These are phyloP conservation scores for Pseudonectria buxi DNA, from an alignment of 2,329 filamentous ascomycete genomes.

Conservation along the genomic window DNA sequence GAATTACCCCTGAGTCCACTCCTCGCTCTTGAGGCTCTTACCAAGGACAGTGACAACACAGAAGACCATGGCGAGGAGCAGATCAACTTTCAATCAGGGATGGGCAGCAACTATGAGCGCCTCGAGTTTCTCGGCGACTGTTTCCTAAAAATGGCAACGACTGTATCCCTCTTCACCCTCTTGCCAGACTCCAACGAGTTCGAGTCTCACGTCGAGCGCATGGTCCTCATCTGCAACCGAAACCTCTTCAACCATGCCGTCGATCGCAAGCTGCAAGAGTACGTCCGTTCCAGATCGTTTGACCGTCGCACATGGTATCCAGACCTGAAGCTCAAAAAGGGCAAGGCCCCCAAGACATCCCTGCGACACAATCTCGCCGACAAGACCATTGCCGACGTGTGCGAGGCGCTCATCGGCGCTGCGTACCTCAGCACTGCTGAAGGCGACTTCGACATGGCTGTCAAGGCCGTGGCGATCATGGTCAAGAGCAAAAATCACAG, in stretches of 20 bases:
- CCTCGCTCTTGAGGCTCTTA: slow-evolving; percentile 80
- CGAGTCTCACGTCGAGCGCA: slow-evolving; percentile 82
- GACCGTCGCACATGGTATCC: slow-evolving; percentile 86
- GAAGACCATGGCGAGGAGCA: slow-evolving; percentile 63
- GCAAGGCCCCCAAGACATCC: slow-evolving; percentile 49
- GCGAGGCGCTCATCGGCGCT: slow-evolving; percentile 88
- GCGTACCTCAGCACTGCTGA: slow-evolving; percentile 51
- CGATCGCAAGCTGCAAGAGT: slow-evolving; percentile 60
- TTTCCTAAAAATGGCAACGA: slow-evolving; percentile 93
- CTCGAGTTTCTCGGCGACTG: slow-evolving; percentile 90
- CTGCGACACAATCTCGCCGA: slow-evolving; percentile 65
- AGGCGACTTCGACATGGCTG: slow-evolving; percentile 48
- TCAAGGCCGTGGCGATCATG: slow-evolving; percentile 59
- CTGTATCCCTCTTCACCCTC: slow-evolving; percentile 74
- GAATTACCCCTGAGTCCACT: slow-evolving; percentile 57
- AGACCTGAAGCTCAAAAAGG: slow-evolving; percentile 63
- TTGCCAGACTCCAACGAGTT: slow-evolving; percentile 76
- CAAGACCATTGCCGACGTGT: slow-evolving; percentile 91
- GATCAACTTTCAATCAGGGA: slow-evolving; percentile 71
- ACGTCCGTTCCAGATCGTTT: slow-evolving; percentile 77
- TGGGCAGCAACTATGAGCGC: slow-evolving; percentile 92
- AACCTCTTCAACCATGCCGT: slow-evolving; percentile 77
- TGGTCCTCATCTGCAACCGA: slow-evolving; percentile 85
- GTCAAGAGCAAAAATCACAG: slow-evolving; percentile 64
- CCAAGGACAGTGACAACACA: slow-evolving; percentile 83